A percentile compares a stretch with the other conserved stretches of the same genome.
Evolutionary conservation across 371 early-diverging fungal genomes (phyloP).

Genomic region (Mucor sp.): DNA sequence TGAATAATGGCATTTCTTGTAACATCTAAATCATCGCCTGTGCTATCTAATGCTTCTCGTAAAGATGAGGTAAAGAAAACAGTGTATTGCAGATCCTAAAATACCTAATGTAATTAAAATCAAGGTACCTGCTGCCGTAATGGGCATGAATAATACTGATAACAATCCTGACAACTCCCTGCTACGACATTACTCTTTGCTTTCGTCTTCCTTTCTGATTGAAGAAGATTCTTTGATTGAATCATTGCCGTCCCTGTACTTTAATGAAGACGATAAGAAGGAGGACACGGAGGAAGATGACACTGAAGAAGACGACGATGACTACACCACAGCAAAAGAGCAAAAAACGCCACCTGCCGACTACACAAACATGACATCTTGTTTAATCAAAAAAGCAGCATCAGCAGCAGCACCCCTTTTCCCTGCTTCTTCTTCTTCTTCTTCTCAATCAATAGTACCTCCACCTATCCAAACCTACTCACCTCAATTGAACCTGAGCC

Average conservation of each 20-base stretch:
- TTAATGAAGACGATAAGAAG: background rate
- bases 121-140: background rate
- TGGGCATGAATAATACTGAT: background rate
- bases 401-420: background rate
- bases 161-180: background rate
- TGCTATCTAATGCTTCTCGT: background rate
- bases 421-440: slow-evolving; percentile 4
- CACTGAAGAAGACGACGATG: slow-evolving; percentile 8
- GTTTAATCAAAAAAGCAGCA: background rate
- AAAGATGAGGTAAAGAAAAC: slow-evolving; percentile 1
- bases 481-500: slow-evolving; percentile 13
- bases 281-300: slow-evolving; percentile 4
- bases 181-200: background rate
- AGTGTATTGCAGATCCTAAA: background rate
- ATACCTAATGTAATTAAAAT: background rate
- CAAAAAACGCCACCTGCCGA: background rate
- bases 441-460: background rate
- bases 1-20: background rate
- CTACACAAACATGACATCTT: background rate
- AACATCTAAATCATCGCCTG: background rate
- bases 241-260: background rate
- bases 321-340: background rate
- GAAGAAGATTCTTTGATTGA: slow-evolving; percentile 2
- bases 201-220: background rate
- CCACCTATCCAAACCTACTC: slow-evolving; percentile 14